These are phyloP conservation scores for Aspergillus amoenus DNA, from an alignment of 2,329 filamentous ascomycete genomes.

Conservation along the genomic window DNA sequence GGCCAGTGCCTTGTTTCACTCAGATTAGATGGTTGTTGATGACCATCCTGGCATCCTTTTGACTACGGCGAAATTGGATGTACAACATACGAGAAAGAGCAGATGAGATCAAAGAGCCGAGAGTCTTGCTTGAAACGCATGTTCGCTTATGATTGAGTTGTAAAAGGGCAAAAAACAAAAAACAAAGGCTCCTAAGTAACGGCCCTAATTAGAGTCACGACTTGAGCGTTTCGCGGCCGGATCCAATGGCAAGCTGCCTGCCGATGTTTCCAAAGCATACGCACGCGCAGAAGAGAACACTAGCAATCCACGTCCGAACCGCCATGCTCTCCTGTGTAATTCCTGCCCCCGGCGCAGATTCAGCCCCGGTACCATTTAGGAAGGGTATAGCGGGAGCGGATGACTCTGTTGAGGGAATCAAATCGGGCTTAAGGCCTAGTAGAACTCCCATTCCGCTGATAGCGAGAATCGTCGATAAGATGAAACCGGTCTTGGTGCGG, in stretches of 20 bases:
- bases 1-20: background rate
- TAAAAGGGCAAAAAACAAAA: background rate
- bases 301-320: constrained; percentile 83
- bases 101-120: background rate
- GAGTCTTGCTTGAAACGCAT: background rate
- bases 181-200: background rate
- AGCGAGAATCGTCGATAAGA: constrained; percentile 73
- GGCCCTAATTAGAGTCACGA: background rate
- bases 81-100: background rate
- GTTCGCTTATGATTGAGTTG: background rate
- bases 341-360: constrained; percentile 31
- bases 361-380: constrained; percentile 31
- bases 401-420: constrained; percentile 65
- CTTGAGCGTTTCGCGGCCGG: constrained; percentile 22
- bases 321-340: constrained; percentile 55
- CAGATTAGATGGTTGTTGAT: background rate
- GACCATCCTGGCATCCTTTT: background rate
- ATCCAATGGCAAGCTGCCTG: constrained; percentile 65
- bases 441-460: constrained; percentile 71
- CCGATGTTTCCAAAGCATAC: constrained; percentile 97
- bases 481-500: constrained; percentile 78
- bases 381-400: constrained; percentile 28
- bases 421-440: constrained; percentile 71
- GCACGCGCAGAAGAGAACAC: constrained; percentile 90
- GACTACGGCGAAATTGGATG: background rate